Percentiles rank a stretch among this genome's conserved stretches.
Evolutionary conservation across 1,284 basidiomycete genomes (phyloP).

Genomic region (Cryptococcus sp.): DNA sequence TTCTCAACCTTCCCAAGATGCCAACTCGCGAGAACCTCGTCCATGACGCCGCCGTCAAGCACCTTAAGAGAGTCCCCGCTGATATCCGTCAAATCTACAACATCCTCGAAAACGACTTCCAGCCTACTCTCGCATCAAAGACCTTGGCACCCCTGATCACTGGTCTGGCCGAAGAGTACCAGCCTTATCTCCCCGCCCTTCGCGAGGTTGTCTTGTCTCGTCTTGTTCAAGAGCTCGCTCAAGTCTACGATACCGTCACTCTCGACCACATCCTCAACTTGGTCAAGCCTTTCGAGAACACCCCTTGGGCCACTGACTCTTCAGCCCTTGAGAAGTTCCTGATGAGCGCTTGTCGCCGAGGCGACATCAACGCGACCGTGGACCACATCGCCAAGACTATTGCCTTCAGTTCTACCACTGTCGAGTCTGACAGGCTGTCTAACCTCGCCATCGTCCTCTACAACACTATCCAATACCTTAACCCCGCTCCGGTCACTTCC

Average conservation of each 20-base stretch:
- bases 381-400: constrained; percentile 88
- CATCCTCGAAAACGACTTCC: constrained; percentile 91
- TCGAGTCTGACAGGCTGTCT: constrained; percentile 62
- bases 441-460: constrained; percentile 73
- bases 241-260: constrained; percentile 90
- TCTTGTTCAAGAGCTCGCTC: constrained; percentile 88
- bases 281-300: constrained; percentile 68
- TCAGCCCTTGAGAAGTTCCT: constrained; percentile 87
- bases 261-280: constrained; percentile 74
- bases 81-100: constrained; percentile 81
- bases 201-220: constrained; percentile 90
- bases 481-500: constrained; percentile 48
- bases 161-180: constrained; percentile 63
- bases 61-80: constrained; percentile 78
- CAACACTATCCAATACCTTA: constrained; percentile 63
- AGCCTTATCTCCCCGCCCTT: constrained; percentile 84
- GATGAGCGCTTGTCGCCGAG: constrained; percentile 85
- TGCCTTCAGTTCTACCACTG: constrained; percentile 61
- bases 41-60: constrained; percentile 80
- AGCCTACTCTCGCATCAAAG: constrained; percentile 84
- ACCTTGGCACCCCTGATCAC: constrained; percentile 80
- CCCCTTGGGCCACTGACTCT: constrained; percentile 61
- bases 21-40: constrained; percentile 86
- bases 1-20: constrained; percentile 81
- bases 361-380: constrained; percentile 83